phyloP scores from a whole-genome alignment of 2,329 filamentous ascomycete genomes.

The Leptographium flavum region DNA sequence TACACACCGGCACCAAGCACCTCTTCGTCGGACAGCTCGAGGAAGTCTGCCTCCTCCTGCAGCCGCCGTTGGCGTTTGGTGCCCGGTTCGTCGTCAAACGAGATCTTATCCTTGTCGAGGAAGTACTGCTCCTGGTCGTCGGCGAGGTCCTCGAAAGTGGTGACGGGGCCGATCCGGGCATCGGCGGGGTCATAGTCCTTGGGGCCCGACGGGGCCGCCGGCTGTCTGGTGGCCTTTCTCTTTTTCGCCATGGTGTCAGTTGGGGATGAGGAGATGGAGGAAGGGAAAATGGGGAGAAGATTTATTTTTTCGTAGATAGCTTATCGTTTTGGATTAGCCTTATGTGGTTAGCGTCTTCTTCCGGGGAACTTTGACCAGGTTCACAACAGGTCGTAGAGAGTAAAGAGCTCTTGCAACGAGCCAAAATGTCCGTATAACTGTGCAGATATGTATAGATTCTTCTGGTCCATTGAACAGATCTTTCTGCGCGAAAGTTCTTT shows the following conservation, averaged over 20 bases:
- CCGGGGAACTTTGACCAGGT: too few species aligned
- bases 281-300: not conserved
- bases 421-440: too few species aligned
- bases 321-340: too few species aligned
- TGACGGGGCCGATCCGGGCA: constrained; percentile 43
- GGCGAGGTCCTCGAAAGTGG: constrained; percentile 69
- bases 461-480: too few species aligned
- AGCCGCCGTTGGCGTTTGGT: constrained; percentile 62
- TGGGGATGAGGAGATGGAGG: not conserved
- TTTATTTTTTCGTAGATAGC: constrained; percentile 2
- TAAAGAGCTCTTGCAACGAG: too few species aligned
- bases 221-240: constrained; percentile 51
- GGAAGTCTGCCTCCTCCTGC: constrained; percentile 40
- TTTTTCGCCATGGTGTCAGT: constrained; percentile 41
- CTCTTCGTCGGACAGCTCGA: constrained; percentile 50
- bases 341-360: too few species aligned
- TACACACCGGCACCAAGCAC: constrained; percentile 20
- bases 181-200: constrained; percentile 41
- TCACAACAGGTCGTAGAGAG: too few species aligned
- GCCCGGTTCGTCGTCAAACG: constrained; percentile 68
- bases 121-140: constrained; percentile 93
- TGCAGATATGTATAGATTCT: too few species aligned
- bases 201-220: constrained; percentile 31
- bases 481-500: too few species aligned
- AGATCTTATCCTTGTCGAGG: constrained; percentile 69